A percentile compares a stretch with the other conserved stretches of the same genome.
Conservation (phyloP, 331 rosid genomes). For the Cydonia oblonga region DNA sequence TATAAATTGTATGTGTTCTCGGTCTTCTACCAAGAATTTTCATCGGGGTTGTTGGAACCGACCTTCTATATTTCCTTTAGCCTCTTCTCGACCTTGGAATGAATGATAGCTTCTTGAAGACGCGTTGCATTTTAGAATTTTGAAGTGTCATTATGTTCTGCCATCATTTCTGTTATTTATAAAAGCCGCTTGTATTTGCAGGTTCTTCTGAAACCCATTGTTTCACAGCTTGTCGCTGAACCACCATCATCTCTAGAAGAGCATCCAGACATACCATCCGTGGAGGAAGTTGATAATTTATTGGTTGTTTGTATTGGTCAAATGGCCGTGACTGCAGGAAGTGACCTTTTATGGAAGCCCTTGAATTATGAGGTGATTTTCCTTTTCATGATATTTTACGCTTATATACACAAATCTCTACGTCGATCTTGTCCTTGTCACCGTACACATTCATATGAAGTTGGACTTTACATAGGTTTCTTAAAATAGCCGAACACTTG, state of each 20-base stretch:
- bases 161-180: not conserved
- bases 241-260: conserved; percentile 56
- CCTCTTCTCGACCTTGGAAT: not conserved
- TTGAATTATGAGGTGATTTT: conserved; percentile 70
- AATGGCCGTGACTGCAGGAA: conserved; percentile 89
- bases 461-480: not conserved
- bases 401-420: not conserved
- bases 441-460: not conserved
- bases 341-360: conserved; percentile 81
- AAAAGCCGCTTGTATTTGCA: conserved; percentile 14
- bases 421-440: not conserved
- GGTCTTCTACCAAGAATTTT: not conserved
- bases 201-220: conserved; percentile 77
- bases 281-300: conserved; percentile 68
- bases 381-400: not conserved
- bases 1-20: not conserved
- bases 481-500: not conserved
- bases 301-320: conserved; percentile 69
- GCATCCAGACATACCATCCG: conserved; percentile 37
- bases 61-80: not conserved
- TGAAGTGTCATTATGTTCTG: not conserved
- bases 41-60: not conserved
- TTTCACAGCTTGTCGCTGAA: conserved; percentile 60
- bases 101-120: not conserved
- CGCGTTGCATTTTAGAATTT: not conserved